Conservation (phyloP, 257 asterid genomes). For the Gentiana macrophylla region DNA sequence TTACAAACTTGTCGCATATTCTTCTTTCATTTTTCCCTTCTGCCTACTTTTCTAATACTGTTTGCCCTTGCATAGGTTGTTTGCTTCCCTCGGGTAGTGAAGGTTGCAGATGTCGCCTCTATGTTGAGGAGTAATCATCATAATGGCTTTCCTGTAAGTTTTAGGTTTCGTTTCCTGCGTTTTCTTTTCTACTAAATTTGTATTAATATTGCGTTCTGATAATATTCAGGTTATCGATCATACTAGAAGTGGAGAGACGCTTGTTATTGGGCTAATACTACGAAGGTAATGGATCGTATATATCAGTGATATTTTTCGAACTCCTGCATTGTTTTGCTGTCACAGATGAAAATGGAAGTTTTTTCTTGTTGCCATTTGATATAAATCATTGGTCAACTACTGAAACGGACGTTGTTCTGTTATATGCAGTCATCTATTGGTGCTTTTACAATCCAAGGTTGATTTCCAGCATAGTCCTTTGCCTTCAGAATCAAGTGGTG, state of each 20-base stretch:
- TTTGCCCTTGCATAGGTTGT: slow-evolving; percentile 46
- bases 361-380: not conserved
- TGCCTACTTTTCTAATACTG: not conserved
- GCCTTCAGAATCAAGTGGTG: slow-evolving; percentile 64
- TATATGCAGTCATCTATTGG: slow-evolving; percentile 84
- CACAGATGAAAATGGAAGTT: not conserved
- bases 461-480: slow-evolving; percentile 93
- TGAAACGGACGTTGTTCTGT: not conserved
- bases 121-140: slow-evolving; percentile 83
- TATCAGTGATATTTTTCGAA: not conserved
- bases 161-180: slow-evolving; percentile 9
- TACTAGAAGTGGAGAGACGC: slow-evolving; percentile 78
- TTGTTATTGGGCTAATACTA: slow-evolving; percentile 82
- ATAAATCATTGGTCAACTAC: not conserved
- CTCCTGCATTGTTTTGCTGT: slow-evolving; percentile 3
- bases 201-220: slow-evolving; percentile 8
- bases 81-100: slow-evolving; percentile 83
- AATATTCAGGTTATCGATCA: slow-evolving; percentile 77
- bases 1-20: slow-evolving; percentile 12
- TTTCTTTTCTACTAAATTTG: slow-evolving; percentile 1
- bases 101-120: slow-evolving; percentile 76
- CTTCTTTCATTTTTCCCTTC: slow-evolving; percentile 5
- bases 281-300: slow-evolving; percentile 54
- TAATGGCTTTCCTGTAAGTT: slow-evolving; percentile 94
- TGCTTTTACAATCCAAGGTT: slow-evolving; percentile 84